These are phyloP conservation scores for Eucalyptus camaldulensis DNA, from an alignment of 345 rosid species.

Conservation along the genomic window DNA sequence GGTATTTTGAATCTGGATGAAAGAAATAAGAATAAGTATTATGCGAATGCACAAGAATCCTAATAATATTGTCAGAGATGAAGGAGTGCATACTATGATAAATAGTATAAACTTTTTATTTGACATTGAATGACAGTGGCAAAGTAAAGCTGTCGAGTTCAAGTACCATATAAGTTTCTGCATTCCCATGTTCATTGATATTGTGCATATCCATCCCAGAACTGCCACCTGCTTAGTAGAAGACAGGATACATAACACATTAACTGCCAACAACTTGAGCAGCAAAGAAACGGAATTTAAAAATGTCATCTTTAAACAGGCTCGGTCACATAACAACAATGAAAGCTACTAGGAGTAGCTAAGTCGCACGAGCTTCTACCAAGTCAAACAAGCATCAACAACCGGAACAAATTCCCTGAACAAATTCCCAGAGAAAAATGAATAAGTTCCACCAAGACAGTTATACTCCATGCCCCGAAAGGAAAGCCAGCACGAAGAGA, in stretches of 20 bases:
- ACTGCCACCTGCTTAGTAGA: slow-evolving; percentile 7
- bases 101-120: not conserved
- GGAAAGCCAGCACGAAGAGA: not conserved
- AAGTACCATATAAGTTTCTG: slow-evolving; percentile 20
- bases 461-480: not conserved
- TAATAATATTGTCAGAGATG: not conserved
- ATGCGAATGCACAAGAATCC: not conserved
- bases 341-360: not conserved
- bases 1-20: slow-evolving; percentile 27
- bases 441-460: not conserved
- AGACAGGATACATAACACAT: not conserved
- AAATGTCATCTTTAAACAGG: not conserved
- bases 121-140: not conserved
- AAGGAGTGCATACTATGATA: not conserved
- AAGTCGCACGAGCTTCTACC: not conserved
- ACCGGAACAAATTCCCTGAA: not conserved
- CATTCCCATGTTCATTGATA: slow-evolving; percentile 15
- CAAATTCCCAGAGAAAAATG: not conserved
- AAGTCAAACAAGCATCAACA: not conserved
- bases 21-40: not conserved
- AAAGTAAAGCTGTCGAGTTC: not conserved
- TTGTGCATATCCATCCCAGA: slow-evolving; percentile 26
- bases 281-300: not conserved
- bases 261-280: not conserved
- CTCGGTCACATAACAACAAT: not conserved